phyloP scores from a whole-genome alignment of 768 basidiomycete genomes.

The Hortiboletus campestris region DNA sequence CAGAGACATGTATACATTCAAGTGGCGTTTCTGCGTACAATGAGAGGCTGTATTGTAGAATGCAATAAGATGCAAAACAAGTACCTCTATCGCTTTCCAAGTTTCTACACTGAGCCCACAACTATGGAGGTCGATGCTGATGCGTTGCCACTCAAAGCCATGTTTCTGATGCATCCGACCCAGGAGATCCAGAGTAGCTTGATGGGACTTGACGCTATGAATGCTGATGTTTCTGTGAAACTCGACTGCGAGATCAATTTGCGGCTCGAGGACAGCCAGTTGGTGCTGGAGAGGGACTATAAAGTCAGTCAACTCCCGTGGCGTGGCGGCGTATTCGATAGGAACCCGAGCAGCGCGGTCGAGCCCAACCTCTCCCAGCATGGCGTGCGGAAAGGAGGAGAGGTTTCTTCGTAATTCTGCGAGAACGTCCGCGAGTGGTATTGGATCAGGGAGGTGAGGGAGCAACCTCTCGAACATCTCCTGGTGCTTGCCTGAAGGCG shows the following conservation, averaged over 20 bases:
- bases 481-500: conserved; percentile 35
- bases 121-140: conserved; percentile 89
- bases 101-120: conserved; percentile 81
- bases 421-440: conserved; percentile 57
- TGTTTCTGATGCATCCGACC: conserved; percentile 56
- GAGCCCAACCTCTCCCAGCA: conserved; percentile 93
- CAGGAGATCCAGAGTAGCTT: conserved; percentile 67
- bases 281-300: conserved; percentile 81
- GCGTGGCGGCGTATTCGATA: conserved; percentile 46
- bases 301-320: conserved; percentile 71
- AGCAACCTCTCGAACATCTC: conserved; percentile 58
- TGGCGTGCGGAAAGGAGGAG: conserved; percentile 58
- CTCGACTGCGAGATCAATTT: conserved; percentile 83
- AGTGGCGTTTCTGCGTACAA: conserved; percentile 54
- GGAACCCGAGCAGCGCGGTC: conserved; percentile 81
- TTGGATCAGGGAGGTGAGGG: conserved; percentile 68
- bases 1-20: conserved; percentile 83
- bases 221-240: conserved; percentile 75
- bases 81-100: conserved; percentile 73
- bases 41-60: conserved; percentile 7
- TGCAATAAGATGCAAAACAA: conserved; percentile 3
- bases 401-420: conserved; percentile 60
- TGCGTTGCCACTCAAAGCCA: conserved; percentile 53
- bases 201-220: conserved; percentile 81
- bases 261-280: conserved; percentile 72